Evolutionary conservation across 371 early-diverging fungal genomes (phyloP).

Genomic region (Mortierella sp.): DNA sequence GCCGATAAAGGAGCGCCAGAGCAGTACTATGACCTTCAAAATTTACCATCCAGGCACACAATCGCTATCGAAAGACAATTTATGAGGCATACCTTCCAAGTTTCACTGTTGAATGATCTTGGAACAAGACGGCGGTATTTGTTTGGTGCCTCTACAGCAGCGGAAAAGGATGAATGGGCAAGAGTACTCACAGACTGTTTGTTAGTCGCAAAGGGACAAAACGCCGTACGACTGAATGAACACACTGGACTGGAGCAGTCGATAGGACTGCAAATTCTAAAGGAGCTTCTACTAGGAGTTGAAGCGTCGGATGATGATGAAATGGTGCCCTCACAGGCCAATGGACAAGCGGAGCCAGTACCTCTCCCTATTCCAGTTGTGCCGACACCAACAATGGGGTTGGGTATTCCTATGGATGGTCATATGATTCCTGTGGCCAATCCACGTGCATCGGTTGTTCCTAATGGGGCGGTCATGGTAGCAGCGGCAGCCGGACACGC

Average conservation of each 20-base stretch:
- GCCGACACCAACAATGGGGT: slow-evolving; percentile 23
- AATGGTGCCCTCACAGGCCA: slow-evolving; percentile 15
- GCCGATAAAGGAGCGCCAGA: slow-evolving; percentile 61
- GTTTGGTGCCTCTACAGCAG: slow-evolving; percentile 69
- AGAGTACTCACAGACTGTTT: slow-evolving; percentile 38
- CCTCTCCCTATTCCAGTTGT: slow-evolving; percentile 14
- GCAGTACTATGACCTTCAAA: slow-evolving; percentile 67
- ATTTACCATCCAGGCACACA: slow-evolving; percentile 68
- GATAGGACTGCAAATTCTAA: slow-evolving; percentile 70
- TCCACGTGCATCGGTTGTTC: not conserved
- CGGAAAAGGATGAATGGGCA: slow-evolving; percentile 64
- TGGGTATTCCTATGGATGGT: slow-evolving; percentile 35
- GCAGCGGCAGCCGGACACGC: slow-evolving; percentile 8
- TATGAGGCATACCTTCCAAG: slow-evolving; percentile 77
- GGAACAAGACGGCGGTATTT: slow-evolving; percentile 66
- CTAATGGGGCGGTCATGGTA: not conserved
- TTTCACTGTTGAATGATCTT: slow-evolving; percentile 63
- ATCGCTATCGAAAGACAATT: slow-evolving; percentile 78
- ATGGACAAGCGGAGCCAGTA: slow-evolving; percentile 15
- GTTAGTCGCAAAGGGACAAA: slow-evolving; percentile 43
- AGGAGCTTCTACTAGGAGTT: slow-evolving; percentile 63
- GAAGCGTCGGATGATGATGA: slow-evolving; percentile 65
- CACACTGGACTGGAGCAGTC: slow-evolving; percentile 53
- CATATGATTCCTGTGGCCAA: slow-evolving; percentile 9
- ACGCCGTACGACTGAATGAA: slow-evolving; percentile 47